A percentile compares a stretch with the other conserved stretches of the same genome.
phyloP scores from a whole-genome alignment of 306 rosid genomes.

The Cercis canadensis region DNA sequence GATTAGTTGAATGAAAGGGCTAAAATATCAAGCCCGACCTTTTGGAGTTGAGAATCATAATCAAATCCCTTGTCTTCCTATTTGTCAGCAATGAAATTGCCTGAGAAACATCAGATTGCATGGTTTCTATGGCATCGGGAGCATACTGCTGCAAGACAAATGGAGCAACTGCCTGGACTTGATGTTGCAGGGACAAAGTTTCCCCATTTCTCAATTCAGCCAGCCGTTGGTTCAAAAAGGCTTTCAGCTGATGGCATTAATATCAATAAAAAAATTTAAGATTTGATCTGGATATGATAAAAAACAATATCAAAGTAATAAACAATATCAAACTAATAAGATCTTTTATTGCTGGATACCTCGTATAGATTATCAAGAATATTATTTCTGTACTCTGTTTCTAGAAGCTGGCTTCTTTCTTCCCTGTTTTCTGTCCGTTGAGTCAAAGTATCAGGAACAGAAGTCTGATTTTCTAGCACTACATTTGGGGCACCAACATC shows the following conservation, averaged over 20 bases:
- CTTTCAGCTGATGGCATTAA: slow-evolving; percentile 65
- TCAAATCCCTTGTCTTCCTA: slow-evolving; percentile 83
- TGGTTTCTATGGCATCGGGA: slow-evolving; percentile 71
- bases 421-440: slow-evolving; percentile 59
- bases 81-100: slow-evolving; percentile 86
- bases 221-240: slow-evolving; percentile 82
- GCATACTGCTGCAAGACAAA: slow-evolving; percentile 85
- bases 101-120: slow-evolving; percentile 71
- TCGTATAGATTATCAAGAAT: slow-evolving; percentile 91
- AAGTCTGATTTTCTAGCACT: slow-evolving; percentile 50
- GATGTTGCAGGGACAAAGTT: slow-evolving; percentile 83
- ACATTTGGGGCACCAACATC: slow-evolving; percentile 53
- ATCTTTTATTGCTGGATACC: slow-evolving; percentile 45
- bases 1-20: background rate
- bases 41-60: slow-evolving; percentile 95
- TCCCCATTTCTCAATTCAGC: slow-evolving; percentile 77
- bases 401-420: slow-evolving; percentile 81
- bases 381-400: slow-evolving; percentile 86
- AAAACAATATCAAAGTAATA: slow-evolving; percentile 32
- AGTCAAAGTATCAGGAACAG: slow-evolving; percentile 47
- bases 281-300: slow-evolving; percentile 12
- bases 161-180: slow-evolving; percentile 92
- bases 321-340: slow-evolving; percentile 27
- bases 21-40: slow-evolving; percentile 56
- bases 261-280: slow-evolving; percentile 25